Base-by-base conservation (phyloP, 495 filamentous ascomycete species). In the Aspergillus carlsbadensis region DNA sequence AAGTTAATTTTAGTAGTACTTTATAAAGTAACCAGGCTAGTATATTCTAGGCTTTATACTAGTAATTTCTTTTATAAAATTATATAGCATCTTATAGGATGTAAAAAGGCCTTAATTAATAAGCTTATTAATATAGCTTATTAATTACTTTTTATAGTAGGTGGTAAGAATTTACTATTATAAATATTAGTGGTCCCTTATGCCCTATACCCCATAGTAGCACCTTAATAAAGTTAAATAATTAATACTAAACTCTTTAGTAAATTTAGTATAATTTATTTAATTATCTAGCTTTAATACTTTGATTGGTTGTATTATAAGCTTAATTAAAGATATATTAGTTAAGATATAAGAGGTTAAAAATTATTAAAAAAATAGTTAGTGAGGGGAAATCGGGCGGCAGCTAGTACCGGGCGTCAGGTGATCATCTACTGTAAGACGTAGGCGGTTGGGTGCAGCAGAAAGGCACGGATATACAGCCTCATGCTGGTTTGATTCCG, bases 1-100 rank as follows among this genome's bases (percentile, higher is more conserved):
- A 29, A 44, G 20, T 37, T n/a, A n/a, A n/a, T n/a, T n/a, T n/a
- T n/a, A n/a, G n/a, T n/a, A n/a, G n/a, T n/a, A n/a, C n/a, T n/a
- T 39, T 39, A 51, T 2, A 22, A 36, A 51, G 47, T 18, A 18
- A 1, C 13, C 17, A 10, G 31, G 15, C 17, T 34, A 51, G 18
- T 51, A 4, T 36, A 22, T 51, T 37, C 34, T 34, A 37, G 47
- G 47, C 34, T 22, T n/a, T 37, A 14, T 39, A 17, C 34, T 18
- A 51, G 33, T 10, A 11, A 51, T 51, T 21, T 51, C 47, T n/a
- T 24, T 24, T 21, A 20, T 34, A 22, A 51, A 51, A 24, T 51
- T 51, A 18, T 26, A 11, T n/a, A n/a, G n/a, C n/a, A n/a, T n/a
- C n/a, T n/a, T n/a, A n/a, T n/a, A n/a, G n/a, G n/a, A n/a, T n/a